Percentiles rank a stretch among this genome's conserved stretches.
Conservation (phyloP, 169 alveolate genomes). For the Plasmodium coatneyi region DNA sequence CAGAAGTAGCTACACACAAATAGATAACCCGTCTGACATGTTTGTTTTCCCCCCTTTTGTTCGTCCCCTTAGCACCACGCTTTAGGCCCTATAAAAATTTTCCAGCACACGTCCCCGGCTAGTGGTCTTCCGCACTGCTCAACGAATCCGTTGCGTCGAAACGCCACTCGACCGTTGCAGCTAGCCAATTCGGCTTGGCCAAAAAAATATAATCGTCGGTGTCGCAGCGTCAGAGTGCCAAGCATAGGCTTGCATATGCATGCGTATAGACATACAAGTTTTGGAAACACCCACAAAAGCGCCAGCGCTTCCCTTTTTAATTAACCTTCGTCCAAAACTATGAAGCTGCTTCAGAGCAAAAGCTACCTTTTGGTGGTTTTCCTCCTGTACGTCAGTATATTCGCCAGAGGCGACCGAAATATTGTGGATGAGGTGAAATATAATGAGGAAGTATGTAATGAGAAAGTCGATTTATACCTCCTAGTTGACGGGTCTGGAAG, state of each 20-base stretch:
- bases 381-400: conserved; percentile 10
- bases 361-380: conserved; percentile 39
- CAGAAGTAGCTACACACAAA: neutral
- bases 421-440: conserved; percentile 42
- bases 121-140: neutral
- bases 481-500: conserved; percentile 66
- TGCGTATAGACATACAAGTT: neutral
- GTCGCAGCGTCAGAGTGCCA: neutral
- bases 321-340: neutral
- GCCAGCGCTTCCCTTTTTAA: neutral
- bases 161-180: neutral
- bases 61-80: neutral
- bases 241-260: neutral
- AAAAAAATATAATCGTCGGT: too few species aligned
- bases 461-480: conserved; percentile 30
- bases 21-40: neutral
- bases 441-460: conserved; percentile 58
- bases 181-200: neutral
- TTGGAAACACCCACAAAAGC: neutral
- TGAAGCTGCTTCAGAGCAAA: conserved; percentile 27
- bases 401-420: neutral
- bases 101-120: neutral
- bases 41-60: neutral
- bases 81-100: neutral
- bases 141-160: neutral